Conservation (phyloP, 805 yeast genomes). For the Candida ficus region DNA sequence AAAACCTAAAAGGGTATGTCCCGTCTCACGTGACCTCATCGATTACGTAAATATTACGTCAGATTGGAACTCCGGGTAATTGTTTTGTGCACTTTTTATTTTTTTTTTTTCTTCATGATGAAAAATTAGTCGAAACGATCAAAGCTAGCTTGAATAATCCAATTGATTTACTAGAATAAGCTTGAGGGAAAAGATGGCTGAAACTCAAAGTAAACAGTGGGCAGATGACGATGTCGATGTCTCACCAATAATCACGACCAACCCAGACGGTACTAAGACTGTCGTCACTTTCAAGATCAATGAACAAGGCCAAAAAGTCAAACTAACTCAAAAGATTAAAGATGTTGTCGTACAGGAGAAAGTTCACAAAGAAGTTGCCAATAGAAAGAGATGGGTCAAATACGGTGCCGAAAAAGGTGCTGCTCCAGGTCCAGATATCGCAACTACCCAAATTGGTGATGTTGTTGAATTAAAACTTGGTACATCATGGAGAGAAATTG, state of each 20-base stretch:
- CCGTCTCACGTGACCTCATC: too few relatives aligned
- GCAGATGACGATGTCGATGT: constrained; percentile 55
- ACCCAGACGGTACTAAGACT: constrained; percentile 87
- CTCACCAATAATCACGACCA: constrained; percentile 67
- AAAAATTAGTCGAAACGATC: neutral
- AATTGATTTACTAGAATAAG: too few relatives aligned
- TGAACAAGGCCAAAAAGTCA: constrained; percentile 77
- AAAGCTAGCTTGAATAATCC: too few relatives aligned
- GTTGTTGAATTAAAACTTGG: constrained; percentile 71
- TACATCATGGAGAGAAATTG: constrained; percentile 71
- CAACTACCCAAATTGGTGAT: constrained; percentile 87
- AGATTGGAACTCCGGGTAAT: too few relatives aligned
- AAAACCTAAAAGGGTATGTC: too few relatives aligned
- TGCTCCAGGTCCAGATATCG: constrained; percentile 81
- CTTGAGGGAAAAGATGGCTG: constrained; percentile 9
- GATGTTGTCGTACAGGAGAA: constrained; percentile 72
- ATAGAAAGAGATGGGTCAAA: constrained; percentile 80
- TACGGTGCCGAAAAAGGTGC: constrained; percentile 76
- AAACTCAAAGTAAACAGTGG: constrained; percentile 18
- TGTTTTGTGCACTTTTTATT: too few relatives aligned
- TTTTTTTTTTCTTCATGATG: too few relatives aligned
- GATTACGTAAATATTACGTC: too few relatives aligned
- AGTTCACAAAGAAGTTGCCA: constrained; percentile 84
- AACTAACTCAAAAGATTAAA: constrained; percentile 79
- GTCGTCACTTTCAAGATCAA: constrained; percentile 71